These are phyloP conservation scores for Anthoceros angustus DNA, from an alignment of 225 moss, liverwort and hornwort species.

Conservation along the genomic window DNA sequence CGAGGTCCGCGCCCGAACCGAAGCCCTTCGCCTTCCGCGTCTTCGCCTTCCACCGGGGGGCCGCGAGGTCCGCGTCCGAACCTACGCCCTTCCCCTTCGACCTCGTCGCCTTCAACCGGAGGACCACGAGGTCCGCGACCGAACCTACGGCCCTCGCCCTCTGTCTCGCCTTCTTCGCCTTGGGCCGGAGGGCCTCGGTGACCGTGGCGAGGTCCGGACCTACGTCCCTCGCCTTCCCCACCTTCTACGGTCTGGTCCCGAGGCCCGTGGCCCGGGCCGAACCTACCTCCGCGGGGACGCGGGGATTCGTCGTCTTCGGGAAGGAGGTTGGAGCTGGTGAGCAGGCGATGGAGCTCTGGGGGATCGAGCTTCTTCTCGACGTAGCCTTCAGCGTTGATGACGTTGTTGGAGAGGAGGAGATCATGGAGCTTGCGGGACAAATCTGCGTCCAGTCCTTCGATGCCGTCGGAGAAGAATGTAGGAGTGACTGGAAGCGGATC, in stretches of 20 bases:
- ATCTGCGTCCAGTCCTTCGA: slow-evolving; percentile 15
- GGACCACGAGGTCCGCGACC: not conserved
- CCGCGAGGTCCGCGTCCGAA: not conserved
- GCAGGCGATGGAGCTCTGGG: not conserved
- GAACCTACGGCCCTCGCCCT: not conserved
- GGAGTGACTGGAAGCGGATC: slow-evolving; percentile 13
- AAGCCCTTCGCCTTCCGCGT: not conserved
- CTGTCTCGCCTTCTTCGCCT: not conserved
- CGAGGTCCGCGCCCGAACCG: not conserved
- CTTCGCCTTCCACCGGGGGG: not conserved
- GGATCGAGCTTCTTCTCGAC: not conserved
- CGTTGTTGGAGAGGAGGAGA: not conserved
- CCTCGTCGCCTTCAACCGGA: not conserved
- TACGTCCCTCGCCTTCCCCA: not conserved
- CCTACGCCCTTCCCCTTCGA: not conserved
- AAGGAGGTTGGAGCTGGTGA: not conserved
- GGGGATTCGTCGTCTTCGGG: not conserved
- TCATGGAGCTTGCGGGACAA: slow-evolving; percentile 13
- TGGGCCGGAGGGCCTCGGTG: not conserved
- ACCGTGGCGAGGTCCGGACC: not conserved
- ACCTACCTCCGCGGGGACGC: not conserved
- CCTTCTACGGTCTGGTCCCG: not conserved
- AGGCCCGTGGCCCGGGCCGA: not conserved
- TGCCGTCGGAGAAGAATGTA: slow-evolving; percentile 16
- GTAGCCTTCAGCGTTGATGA: not conserved